phyloP scores from a whole-genome alignment of 345 rosid genomes.

The Adansonia digitata region DNA sequence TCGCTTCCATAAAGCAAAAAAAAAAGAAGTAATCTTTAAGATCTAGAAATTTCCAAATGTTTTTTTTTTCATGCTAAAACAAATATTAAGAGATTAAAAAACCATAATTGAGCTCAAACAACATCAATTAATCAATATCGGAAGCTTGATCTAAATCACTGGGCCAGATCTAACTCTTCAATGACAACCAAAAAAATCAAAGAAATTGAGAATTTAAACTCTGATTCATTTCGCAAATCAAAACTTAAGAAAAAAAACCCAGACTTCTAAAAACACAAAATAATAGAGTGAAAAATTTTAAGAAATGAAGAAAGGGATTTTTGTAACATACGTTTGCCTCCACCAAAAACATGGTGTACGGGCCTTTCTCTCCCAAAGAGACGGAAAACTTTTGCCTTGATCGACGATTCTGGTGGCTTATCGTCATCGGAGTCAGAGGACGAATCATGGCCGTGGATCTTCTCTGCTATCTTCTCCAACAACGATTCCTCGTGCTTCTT shows the following conservation, averaged over 20 bases:
- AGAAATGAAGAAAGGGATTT: neutral
- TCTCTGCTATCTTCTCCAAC: slow-evolving; percentile 44
- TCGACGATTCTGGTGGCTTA: slow-evolving; percentile 20
- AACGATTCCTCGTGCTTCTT: slow-evolving; percentile 37
- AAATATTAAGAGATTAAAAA: neutral
- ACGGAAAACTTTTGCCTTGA: slow-evolving; percentile 39
- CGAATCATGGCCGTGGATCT: slow-evolving; percentile 30
- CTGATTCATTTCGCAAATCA: neutral
- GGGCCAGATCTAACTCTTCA: slow-evolving; percentile 26
- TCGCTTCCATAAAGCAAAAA: neutral
- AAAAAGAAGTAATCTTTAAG: slow-evolving; percentile 1
- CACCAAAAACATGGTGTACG: slow-evolving; percentile 56
- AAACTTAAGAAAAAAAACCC: neutral
- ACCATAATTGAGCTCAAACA: neutral
- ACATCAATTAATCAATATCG: neutral
- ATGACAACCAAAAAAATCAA: neutral
- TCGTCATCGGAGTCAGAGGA: slow-evolving; percentile 46
- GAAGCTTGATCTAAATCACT: neutral
- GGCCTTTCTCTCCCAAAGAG: slow-evolving; percentile 65
- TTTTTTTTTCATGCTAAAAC: neutral
- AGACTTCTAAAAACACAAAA: neutral
- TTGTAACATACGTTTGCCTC: slow-evolving; percentile 53
- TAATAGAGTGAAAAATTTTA: neutral
- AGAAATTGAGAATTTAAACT: neutral
- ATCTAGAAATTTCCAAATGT: neutral